Percentiles rank a stretch among this genome's conserved stretches.
phyloP scores from a whole-genome alignment of 2,329 filamentous ascomycete species.

The Epichloe gansuensis region DNA sequence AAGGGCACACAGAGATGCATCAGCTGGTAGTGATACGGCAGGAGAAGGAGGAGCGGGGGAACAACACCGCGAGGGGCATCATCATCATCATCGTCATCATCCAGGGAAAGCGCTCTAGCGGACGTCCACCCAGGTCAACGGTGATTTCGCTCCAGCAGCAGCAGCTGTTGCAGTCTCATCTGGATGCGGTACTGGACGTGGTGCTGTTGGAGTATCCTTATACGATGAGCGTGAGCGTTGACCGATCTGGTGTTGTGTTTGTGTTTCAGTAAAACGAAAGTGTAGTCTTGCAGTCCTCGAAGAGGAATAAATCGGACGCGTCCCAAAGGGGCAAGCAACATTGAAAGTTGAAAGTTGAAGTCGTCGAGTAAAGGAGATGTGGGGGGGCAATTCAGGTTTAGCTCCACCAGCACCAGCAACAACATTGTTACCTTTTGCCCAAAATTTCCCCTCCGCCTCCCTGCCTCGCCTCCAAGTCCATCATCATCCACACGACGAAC shows the following conservation, averaged over 20 bases:
- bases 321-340: no score
- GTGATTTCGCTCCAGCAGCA: conserved; percentile 84
- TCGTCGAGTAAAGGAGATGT: no score
- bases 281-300: no score
- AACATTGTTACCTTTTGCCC: background rate
- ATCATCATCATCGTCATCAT: conserved; percentile 5
- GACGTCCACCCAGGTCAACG: conserved; percentile 56
- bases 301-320: no score
- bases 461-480: conserved; percentile 6
- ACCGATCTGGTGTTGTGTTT: conserved; percentile 81
- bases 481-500: conserved; percentile 17
- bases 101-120: conserved; percentile 18
- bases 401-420: background rate
- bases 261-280: conserved; percentile 44
- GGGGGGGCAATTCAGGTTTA: no score
- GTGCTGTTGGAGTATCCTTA: conserved; percentile 82
- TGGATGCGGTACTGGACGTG: conserved; percentile 81
- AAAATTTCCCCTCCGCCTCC: conserved; percentile 22
- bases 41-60: background rate
- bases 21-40: conserved; percentile 10
- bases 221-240: conserved; percentile 83
- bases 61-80: no score
- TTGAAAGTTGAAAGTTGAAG: no score
- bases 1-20: conserved; percentile 32
- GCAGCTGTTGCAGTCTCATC: conserved; percentile 69